Base-by-base conservation (phyloP, 2,329 filamentous ascomycete genomes). In the Botrytis paeoniae region DNA sequence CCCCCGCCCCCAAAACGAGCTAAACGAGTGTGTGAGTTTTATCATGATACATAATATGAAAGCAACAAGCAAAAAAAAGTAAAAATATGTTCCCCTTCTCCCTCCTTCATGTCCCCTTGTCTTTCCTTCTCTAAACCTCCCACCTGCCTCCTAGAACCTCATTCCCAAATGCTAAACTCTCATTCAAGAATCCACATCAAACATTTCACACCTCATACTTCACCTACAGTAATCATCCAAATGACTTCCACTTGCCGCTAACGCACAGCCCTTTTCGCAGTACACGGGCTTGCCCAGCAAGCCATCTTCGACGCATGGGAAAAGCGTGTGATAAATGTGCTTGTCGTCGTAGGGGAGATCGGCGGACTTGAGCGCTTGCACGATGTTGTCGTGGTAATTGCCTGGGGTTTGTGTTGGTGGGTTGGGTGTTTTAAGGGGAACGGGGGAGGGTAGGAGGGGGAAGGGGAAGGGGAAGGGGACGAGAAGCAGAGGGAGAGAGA, bases 211-310 rank as follows among this genome's bases (percentile, higher is more conserved):
- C 45, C 10, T 12, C 20, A n/a, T 1, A n/a, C n/a, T n/a, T n/a
- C n/a, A n/a, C n/a, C n/a, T 2, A n/a, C 48, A 51, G 4, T 0
- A 3, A 51, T 51, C 48, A 51, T 25, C 14, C 10, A 14, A 3
- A 3, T 10, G 22, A n/a, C 22, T n/a, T 14, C 25, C 48, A 12
- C 0, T 51, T 5, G 22, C 48, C 10, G 10, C 10, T 22, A 48
- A 9, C 43, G 3, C 4, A 48, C 43, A 48, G 20, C 20, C 3
- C 1, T 48, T 8, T 8, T 9, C 8, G 43, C 43, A 48, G 43
- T 48, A 48, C 8, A 1, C 0, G 43, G 43, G 8, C 20, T 0
- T 0, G 22, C 0, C 1, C 20, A 51, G 48, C 48, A n/a, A n/a
- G 25, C 48, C 48, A 51, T 2, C 12, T n/a, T 14, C 10, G 0